Evolutionary conservation across 805 yeast genomes (phyloP), one percentile per base, ranked within the genome.

Genomic region (Kockiozyma suomiensis): DNA sequence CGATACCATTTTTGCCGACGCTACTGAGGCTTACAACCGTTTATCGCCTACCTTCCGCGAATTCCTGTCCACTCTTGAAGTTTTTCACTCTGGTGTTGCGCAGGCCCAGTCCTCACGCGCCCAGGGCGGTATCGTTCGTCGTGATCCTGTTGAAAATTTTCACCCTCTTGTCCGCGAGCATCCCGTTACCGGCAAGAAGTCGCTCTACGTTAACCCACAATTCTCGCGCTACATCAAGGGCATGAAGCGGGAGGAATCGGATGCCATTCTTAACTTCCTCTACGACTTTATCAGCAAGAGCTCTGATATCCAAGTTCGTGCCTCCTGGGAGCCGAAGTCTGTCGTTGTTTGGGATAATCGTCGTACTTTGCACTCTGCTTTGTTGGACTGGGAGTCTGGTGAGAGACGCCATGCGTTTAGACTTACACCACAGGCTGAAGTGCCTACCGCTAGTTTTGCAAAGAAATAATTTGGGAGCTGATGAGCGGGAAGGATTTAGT

Each of bases 1-100:
- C 62, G 94, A 88, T 72, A 88, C 90, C n/a, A 75, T 86, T 50
- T 88, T 86, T 70, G 82, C 88, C n/a, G 89, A 86, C 69, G 78
- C 84, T 28, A 77, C 78, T 38, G 90, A 86, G 71, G 90, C 90
- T 10, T 88, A 85, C 73, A 81, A 85, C 59, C 76, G 92, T 68
- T 78, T 88, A 54, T 86, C 92, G 0, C 87, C 88, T 25, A 80
- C 76, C 30, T 81, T 87, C 76, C 79, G 84, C 70, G 75, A 82
- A 68, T 75, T 85, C 64, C 72, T 87, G 46, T 77, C 78, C 19
- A 86, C 86, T 0, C 78, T 88, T 68, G 82, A 84, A 68, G 92
- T 85, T 2, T 76, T 84, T 45, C 92, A 88, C 75, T 81, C 90
- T 12, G 86, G 89, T 1, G 81, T 76, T 54, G 88, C 83, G 58